Base-by-base conservation (phyloP, 2,329 filamentous ascomycete genomes). In the Acarospora socialis region DNA sequence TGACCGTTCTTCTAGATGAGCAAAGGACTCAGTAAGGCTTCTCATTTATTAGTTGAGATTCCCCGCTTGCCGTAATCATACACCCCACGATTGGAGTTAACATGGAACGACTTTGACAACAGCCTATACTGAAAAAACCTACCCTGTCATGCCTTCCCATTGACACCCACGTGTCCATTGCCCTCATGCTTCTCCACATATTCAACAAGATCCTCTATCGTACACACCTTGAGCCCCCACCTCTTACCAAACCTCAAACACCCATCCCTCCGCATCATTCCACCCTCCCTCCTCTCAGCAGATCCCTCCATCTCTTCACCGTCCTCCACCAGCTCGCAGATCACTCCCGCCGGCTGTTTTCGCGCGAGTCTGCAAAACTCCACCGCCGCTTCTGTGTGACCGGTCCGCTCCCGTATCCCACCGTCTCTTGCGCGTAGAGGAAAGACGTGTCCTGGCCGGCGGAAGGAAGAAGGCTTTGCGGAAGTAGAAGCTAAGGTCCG, bases 221-320 rank as follows among this genome's bases (percentile, higher is more conserved):
- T 95, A 59, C 86, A 92, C 37, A 92, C 83, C 63, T 80, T 90
- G 45, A 98, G 63, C 4, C 84, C 84, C 75, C 80, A 95, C 57
- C 68, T 75, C 56, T 74, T 73, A 17, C 84, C 90, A 66, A 98
- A 98, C 30, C 66, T 70, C 50, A 98, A 63, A 59, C 86, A 94
- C 21, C 73, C 81, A 60, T 93, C 83, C 41, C 83, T 73, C 44
- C 84, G 64, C 90, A 98, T 98, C 16, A 79, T 82, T n/a, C 60
- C 59, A 32, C 76, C 70, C 13, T 70, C 74, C 7, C 55, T 54
- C 43, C 75, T 63, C 48, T 80, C 61, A 1, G 82, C 68, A 48
- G 66, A 65, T 0, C 83, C 84, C 8, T 64, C 60, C 3, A 83
- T 68, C 54, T 75, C 70, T 41, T 72, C 71, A 1, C 86, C 86